These are phyloP conservation scores for Pseudofabraea citricarpa DNA, from an alignment of 2,329 filamentous ascomycete genomes.

Conservation along the genomic window DNA sequence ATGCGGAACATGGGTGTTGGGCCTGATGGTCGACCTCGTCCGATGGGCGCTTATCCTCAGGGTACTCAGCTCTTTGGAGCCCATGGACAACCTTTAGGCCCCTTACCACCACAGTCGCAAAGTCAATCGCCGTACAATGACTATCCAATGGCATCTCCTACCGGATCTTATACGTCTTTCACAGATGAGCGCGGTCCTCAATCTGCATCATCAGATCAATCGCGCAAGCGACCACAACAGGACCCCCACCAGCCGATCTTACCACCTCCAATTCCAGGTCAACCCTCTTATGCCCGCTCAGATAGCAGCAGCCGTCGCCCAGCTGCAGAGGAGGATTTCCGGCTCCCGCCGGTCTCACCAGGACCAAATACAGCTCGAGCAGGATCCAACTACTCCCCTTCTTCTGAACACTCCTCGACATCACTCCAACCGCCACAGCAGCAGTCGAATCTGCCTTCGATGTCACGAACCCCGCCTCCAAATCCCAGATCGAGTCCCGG, in stretches of 20 bases:
- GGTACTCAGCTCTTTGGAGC: conserved; percentile 31
- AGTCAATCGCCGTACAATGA: conserved; percentile 23
- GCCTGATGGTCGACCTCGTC: conserved; percentile 26
- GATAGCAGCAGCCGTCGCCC: conserved; percentile 20
- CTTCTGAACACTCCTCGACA: conserved; percentile 20
- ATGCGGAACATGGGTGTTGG: conserved; percentile 37
- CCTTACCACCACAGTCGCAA: conserved; percentile 18
- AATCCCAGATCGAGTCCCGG: conserved; percentile 20
- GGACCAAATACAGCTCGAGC: conserved; percentile 13
- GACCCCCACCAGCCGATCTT: conserved; percentile 31
- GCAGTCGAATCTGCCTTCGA: conserved; percentile 17
- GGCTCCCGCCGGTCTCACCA: conserved; percentile 28
- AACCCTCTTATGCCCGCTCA: conserved; percentile 19
- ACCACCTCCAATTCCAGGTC: conserved; percentile 30
- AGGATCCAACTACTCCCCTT: conserved; percentile 25
- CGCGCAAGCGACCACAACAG: conserved; percentile 26
- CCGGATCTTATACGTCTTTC: conserved; percentile 23
- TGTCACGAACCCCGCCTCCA: conserved; percentile 25
- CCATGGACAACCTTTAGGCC: conserved; percentile 32
- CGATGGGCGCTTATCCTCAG: conserved; percentile 22
- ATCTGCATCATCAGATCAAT: too few species aligned
- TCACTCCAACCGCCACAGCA: conserved; percentile 21
- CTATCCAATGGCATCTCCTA: conserved; percentile 27
- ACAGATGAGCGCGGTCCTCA: conserved; percentile 11
- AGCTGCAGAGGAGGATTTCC: conserved; percentile 25